Evolutionary conservation across 768 basidiomycete genomes (phyloP).

Genomic region (Tulasnella sp.): DNA sequence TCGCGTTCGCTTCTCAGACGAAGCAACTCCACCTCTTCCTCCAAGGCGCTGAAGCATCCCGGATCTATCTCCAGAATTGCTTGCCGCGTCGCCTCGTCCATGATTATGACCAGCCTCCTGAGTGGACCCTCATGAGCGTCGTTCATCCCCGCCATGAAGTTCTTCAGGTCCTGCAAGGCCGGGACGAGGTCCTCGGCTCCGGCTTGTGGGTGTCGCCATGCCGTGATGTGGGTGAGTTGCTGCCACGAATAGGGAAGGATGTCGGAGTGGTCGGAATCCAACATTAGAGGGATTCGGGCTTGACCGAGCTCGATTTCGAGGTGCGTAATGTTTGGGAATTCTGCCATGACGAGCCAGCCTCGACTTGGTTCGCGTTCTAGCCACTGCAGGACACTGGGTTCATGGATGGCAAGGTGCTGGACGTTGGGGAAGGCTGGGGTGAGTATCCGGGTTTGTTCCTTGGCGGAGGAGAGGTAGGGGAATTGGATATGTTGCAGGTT

Average conservation of each 20-base stretch:
- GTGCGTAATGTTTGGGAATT: not conserved
- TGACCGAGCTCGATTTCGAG: not conserved
- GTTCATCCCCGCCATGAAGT: conserved; percentile 2
- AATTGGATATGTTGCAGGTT: not conserved
- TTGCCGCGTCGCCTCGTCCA: not conserved
- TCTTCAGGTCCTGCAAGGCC: not conserved
- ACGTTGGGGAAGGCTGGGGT: not conserved
- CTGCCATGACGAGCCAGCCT: not conserved
- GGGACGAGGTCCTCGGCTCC: not conserved
- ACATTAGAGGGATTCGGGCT: not conserved
- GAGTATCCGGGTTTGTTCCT: not conserved
- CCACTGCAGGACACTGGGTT: not conserved
- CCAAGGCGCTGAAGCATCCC: not conserved
- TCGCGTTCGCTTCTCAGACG: not conserved
- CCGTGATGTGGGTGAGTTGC: conserved; percentile 5
- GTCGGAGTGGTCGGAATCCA: conserved; percentile 1
- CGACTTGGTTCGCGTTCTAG: not conserved
- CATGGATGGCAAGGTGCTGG: not conserved
- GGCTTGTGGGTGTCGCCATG: not conserved
- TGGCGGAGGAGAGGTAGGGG: not conserved
- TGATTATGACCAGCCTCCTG: not conserved
- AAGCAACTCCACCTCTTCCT: conserved; percentile 8
- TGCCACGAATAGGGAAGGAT: conserved; percentile 1
- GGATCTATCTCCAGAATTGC: not conserved
- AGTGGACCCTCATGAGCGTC: not conserved